Evolutionary conservation across 495 filamentous ascomycete genomes (phyloP).

Genomic region (Tuber calosporum): DNA sequence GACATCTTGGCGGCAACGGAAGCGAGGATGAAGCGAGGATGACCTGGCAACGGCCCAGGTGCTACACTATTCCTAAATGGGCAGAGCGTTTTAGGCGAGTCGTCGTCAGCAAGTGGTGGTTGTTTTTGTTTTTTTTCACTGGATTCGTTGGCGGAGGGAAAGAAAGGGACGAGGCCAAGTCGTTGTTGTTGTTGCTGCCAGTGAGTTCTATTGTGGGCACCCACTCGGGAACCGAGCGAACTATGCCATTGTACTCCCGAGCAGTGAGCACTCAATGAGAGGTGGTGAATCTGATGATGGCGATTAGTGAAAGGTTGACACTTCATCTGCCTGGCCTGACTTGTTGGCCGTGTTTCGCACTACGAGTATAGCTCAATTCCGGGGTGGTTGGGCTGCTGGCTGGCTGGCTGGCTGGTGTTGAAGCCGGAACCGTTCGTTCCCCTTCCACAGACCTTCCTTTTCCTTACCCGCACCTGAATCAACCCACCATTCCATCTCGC

Average conservation of each 20-base stretch:
- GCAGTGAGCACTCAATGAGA: neutral
- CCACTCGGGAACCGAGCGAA: neutral
- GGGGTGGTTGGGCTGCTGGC: neutral
- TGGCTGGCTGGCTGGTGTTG: neutral
- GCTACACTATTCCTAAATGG: neutral
- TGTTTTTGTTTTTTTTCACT: neutral
- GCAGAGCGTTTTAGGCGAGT: neutral
- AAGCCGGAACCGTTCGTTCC: neutral
- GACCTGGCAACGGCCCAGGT: neutral
- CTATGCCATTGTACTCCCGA: constrained; percentile 5
- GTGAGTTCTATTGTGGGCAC: neutral
- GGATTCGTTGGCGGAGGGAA: neutral
- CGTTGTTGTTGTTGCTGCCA: neutral
- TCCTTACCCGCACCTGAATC: neutral
- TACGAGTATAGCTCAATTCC: neutral
- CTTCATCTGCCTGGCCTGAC: neutral
- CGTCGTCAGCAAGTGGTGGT: neutral
- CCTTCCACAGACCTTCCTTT: neutral
- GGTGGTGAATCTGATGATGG: neutral
- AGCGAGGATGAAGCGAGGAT: neutral
- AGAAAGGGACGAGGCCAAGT: neutral
- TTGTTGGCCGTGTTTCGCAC: constrained; percentile 4
- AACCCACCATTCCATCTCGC: neutral
- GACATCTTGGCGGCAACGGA: neutral
- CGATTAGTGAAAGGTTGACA: neutral